These are phyloP conservation scores for Calonectria pseudoreteaudii DNA, from an alignment of 2,329 filamentous ascomycete species.

Conservation along the genomic window DNA sequence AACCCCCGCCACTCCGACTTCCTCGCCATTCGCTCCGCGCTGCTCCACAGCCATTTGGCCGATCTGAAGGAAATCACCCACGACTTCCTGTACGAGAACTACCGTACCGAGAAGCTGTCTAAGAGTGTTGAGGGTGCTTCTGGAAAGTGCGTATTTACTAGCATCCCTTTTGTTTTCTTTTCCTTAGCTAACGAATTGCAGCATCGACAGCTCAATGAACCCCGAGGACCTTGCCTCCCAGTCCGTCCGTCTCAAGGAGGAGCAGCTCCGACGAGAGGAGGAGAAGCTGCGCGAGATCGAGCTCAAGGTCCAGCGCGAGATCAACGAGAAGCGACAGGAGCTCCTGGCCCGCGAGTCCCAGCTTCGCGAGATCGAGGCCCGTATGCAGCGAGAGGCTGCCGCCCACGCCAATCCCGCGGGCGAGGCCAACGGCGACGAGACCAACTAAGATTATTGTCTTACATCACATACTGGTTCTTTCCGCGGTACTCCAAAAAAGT, in stretches of 20 bases:
- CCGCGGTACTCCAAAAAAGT: constrained; percentile 49
- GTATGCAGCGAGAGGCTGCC: constrained; percentile 90
- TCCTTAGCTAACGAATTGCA: constrained; percentile 51
- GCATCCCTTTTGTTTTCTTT: not conserved
- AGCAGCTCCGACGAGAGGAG: constrained; percentile 98
- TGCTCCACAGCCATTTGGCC: constrained; percentile 96
- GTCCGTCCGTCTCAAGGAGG: constrained; percentile 98
- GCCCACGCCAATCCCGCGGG: constrained; percentile 55
- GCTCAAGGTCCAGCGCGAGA: constrained; percentile 99
- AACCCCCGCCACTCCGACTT: constrained; percentile 99
- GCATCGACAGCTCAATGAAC: constrained; percentile 86
- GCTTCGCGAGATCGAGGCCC: constrained; percentile 97
- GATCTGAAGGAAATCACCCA: constrained; percentile 99
- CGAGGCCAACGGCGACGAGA: constrained; percentile 68
- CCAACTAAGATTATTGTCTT: constrained; percentile 55
- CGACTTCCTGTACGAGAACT: constrained; percentile 99
- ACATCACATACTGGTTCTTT: constrained; percentile 46
- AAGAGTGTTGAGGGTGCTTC: constrained; percentile 97
- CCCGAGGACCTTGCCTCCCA: constrained; percentile 97
- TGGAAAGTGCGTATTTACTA: constrained; percentile 77
- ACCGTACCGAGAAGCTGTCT: constrained; percentile 99
- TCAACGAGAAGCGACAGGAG: constrained; percentile 99
- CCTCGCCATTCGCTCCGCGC: constrained; percentile 93
- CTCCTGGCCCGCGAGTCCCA: constrained; percentile 97
- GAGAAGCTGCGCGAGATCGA: constrained; percentile 99